phyloP scores from a whole-genome alignment of 495 filamentous ascomycete species.

The Aspergillus bertholletiae region DNA sequence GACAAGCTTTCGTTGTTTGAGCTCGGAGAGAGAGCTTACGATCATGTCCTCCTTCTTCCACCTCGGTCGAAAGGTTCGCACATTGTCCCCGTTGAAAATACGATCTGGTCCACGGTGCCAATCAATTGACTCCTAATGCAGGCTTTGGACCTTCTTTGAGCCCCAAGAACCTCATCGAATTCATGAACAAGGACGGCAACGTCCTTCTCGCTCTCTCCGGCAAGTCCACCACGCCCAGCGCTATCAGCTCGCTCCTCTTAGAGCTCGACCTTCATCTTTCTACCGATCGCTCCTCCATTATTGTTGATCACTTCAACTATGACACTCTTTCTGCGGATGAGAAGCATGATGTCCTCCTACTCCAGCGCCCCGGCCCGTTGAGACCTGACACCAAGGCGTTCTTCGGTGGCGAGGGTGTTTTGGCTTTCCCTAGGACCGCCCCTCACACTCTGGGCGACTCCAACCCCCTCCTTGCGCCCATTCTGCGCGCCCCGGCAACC shows the following conservation, averaged over 20 bases:
- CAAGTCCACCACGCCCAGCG: slow-evolving; percentile 66
- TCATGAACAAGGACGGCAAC: slow-evolving; percentile 88
- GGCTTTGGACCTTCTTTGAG: slow-evolving; percentile 85
- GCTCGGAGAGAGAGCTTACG: slow-evolving; percentile 82
- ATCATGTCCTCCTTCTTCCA: slow-evolving; percentile 86
- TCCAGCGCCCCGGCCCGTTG: slow-evolving; percentile 58
- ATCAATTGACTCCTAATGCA: slow-evolving; percentile 37
- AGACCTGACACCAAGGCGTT: slow-evolving; percentile 72
- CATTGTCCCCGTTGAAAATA: neutral
- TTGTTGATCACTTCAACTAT: slow-evolving; percentile 95
- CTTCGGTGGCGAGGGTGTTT: slow-evolving; percentile 65
- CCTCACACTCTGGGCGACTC: slow-evolving; percentile 78
- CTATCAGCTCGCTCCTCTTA: slow-evolving; percentile 77
- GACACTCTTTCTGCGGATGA: slow-evolving; percentile 72
- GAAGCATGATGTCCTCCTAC: slow-evolving; percentile 82
- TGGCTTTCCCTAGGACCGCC: slow-evolving; percentile 77
- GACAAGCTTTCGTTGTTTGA: slow-evolving; percentile 78
- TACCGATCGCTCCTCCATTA: slow-evolving; percentile 73
- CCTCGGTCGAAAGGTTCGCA: slow-evolving; percentile 79
- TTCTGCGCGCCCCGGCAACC: slow-evolving; percentile 75
- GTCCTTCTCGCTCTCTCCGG: slow-evolving; percentile 84
- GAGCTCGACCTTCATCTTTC: slow-evolving; percentile 91
- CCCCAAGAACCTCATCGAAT: slow-evolving; percentile 82
- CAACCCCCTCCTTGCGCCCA: slow-evolving; percentile 69
- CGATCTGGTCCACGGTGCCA: neutral